Conservation (phyloP, 169 alveolate genomes). For the Plasmodium malariae region DNA sequence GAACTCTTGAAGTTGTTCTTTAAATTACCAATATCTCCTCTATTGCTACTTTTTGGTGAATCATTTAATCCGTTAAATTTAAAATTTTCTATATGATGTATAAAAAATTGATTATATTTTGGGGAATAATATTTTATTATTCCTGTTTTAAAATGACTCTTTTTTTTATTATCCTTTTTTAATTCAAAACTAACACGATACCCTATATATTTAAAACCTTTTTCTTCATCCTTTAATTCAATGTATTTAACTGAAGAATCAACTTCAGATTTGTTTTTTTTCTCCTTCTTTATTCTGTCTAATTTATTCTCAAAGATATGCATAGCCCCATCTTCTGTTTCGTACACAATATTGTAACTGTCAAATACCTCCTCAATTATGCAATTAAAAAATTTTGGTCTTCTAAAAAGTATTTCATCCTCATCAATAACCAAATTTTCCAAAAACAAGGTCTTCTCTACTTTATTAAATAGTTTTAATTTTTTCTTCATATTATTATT, state of each 20-base stretch:
- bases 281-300: conserved; percentile 30
- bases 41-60: conserved; percentile 22
- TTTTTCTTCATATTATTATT: conserved; percentile 68
- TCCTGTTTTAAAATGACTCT: conserved; percentile 46
- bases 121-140: conserved; percentile 76
- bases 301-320: conserved; percentile 28
- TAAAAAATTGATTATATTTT: conserved; percentile 70
- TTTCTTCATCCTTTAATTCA: conserved; percentile 74
- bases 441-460: conserved; percentile 38
- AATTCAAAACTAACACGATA: conserved; percentile 73
- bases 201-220: conserved; percentile 66
- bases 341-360: conserved; percentile 28
- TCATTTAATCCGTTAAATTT: conserved; percentile 13
- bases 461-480: conserved; percentile 38
- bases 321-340: conserved; percentile 40
- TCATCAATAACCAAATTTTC: conserved; percentile 66
- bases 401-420: conserved; percentile 52
- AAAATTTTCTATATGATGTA: conserved; percentile 59
- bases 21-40: conserved; percentile 2
- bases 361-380: conserved; percentile 50
- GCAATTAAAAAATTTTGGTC: conserved; percentile 73
- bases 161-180: conserved; percentile 70
- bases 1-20: no score
- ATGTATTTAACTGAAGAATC: conserved; percentile 41
- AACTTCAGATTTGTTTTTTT: conserved; percentile 4